Conservation (phyloP, 2,329 filamentous ascomycete species). For the Beauveria caledonica region DNA sequence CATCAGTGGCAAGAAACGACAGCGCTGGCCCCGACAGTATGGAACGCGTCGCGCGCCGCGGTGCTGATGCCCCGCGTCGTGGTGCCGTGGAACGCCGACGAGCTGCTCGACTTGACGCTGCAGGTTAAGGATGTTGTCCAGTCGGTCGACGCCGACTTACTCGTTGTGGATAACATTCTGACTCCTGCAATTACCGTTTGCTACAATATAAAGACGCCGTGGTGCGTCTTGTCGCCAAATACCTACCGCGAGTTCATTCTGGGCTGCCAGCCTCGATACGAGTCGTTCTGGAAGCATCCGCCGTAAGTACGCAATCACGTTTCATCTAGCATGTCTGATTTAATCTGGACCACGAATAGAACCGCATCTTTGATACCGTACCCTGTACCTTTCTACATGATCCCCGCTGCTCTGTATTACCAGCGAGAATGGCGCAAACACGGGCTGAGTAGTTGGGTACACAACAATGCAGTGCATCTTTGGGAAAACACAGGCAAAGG, state of each 20-base stretch:
- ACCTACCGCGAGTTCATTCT: constrained; percentile 11
- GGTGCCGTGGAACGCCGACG: constrained; percentile 6
- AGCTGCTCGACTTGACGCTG: constrained; percentile 5
- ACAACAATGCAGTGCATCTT: background rate
- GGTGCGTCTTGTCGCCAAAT: constrained; percentile 12
- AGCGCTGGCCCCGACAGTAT: background rate
- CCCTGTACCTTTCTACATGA: background rate
- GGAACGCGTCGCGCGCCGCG: constrained; percentile 1
- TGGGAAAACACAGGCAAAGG: background rate
- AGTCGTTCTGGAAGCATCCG: constrained; percentile 7
- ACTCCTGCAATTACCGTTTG: constrained; percentile 10
- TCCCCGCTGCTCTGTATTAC: background rate
- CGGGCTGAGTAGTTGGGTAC: background rate
- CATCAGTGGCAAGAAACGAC: background rate
- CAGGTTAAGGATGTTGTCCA: background rate
- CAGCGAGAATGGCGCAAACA: background rate
- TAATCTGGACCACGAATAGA: background rate
- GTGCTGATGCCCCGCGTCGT: constrained; percentile 1
- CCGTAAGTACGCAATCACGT: background rate
- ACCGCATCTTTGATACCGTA: background rate
- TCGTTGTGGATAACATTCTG: constrained; percentile 12
- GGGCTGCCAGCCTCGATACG: constrained; percentile 3
- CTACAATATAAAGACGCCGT: constrained; percentile 1
- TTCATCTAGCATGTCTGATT: too few species aligned
- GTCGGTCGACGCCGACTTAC: constrained; percentile 4